Percentiles rank a stretch among this genome's conserved stretches.
phyloP scores from a whole-genome alignment of 192 early-diverging fungal species.

The Phlyctochytrium planicorne region DNA sequence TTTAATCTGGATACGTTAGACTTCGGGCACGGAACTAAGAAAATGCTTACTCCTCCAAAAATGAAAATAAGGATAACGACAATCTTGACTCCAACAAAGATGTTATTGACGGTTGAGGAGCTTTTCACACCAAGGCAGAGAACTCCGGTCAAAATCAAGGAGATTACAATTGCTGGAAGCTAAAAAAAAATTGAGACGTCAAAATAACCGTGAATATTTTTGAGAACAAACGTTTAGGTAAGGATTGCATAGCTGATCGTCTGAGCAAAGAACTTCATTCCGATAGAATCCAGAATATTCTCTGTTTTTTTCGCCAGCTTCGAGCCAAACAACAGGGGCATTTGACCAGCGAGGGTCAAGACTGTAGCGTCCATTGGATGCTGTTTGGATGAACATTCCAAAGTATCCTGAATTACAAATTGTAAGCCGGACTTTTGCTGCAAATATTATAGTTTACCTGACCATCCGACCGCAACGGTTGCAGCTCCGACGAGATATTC shows the following conservation, averaged over 20 bases:
- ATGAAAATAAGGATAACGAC: slow-evolving; percentile 76
- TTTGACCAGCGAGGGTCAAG: slow-evolving; percentile 59
- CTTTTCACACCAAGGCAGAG: slow-evolving; percentile 72
- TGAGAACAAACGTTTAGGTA: slow-evolving; percentile 8
- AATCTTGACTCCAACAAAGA: slow-evolving; percentile 73
- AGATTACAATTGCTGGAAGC: slow-evolving; percentile 71
- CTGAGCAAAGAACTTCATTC: slow-evolving; percentile 1
- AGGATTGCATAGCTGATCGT: slow-evolving; percentile 3
- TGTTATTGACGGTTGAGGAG: slow-evolving; percentile 71
- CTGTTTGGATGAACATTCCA: slow-evolving; percentile 64
- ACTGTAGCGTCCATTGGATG: slow-evolving; percentile 40
- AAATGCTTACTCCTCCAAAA: too few species aligned
- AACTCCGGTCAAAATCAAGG: slow-evolving; percentile 60
- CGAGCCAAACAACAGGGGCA: slow-evolving; percentile 72
- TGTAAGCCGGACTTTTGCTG: too few species aligned
- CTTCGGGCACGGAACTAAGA: too few species aligned
- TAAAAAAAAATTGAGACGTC: slow-evolving; percentile 47
- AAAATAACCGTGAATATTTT: background rate
- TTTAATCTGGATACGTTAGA: slow-evolving; percentile 65
- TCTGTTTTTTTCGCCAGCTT: slow-evolving; percentile 17
- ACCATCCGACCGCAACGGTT: slow-evolving; percentile 82
- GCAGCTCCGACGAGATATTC: slow-evolving; percentile 87
- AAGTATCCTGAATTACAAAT: too few species aligned
- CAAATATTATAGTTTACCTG: too few species aligned
- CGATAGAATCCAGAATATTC: slow-evolving; percentile 14